Conservation (phyloP, 805 yeast species). For the Ogataea corticis region DNA sequence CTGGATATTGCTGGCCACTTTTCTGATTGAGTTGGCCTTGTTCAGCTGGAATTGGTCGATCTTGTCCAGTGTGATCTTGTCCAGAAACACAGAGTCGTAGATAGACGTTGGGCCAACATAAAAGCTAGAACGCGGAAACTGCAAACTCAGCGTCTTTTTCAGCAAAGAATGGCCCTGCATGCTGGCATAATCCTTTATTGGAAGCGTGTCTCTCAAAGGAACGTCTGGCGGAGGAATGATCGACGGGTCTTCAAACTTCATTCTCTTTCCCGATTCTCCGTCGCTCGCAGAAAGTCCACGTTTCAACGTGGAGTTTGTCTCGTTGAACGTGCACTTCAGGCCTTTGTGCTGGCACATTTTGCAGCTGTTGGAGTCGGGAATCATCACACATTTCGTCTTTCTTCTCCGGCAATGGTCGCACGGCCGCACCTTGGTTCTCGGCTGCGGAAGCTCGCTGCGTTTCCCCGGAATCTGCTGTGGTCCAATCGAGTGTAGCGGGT, state of each 20-base stretch:
- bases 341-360: constrained; percentile 76
- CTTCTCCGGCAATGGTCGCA: constrained; percentile 86
- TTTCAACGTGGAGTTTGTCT: constrained; percentile 45
- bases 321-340: constrained; percentile 73
- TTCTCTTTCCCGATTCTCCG: constrained; percentile 28
- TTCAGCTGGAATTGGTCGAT: constrained; percentile 80
- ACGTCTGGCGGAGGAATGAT: constrained; percentile 40
- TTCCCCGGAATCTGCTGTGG: constrained; percentile 6
- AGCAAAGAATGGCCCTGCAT: constrained; percentile 64
- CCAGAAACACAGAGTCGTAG: constrained; percentile 71
- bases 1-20: constrained; percentile 73
- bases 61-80: constrained; percentile 62
- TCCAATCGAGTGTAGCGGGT: constrained; percentile 3
- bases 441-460: constrained; percentile 38
- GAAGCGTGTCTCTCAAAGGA: constrained; percentile 53
- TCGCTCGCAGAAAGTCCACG: constrained; percentile 35
- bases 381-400: constrained; percentile 74
- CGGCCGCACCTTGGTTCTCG: constrained; percentile 51
- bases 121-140: constrained; percentile 87
- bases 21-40: constrained; percentile 65
- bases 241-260: constrained; percentile 35
- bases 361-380: constrained; percentile 64
- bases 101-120: constrained; percentile 87
- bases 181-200: constrained; percentile 66
- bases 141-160: constrained; percentile 71